Evolutionary conservation across 495 filamentous ascomycete species (phyloP).

Genomic region (Evernia prunastri): DNA sequence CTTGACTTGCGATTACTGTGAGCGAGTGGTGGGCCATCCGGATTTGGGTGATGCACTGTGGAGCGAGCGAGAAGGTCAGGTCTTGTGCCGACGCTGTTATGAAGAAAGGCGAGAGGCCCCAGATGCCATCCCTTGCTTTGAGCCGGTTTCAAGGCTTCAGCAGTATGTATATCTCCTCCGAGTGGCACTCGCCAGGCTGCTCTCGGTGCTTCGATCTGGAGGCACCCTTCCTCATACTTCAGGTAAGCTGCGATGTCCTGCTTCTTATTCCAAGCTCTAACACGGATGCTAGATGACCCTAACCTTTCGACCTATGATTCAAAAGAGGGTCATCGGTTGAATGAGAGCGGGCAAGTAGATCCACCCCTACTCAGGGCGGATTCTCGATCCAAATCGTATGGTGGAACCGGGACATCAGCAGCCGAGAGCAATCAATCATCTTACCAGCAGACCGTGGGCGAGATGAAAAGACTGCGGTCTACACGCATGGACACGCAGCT

Average conservation of each 20-base stretch:
- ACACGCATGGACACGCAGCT: constrained; percentile 90
- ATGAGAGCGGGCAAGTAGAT: constrained; percentile 36
- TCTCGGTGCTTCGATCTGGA: constrained; percentile 76
- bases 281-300: constrained; percentile 54
- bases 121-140: constrained; percentile 50
- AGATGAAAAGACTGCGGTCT: constrained; percentile 84
- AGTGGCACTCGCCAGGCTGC: constrained; percentile 83
- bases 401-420: constrained; percentile 57
- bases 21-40: constrained; percentile 56
- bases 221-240: constrained; percentile 71
- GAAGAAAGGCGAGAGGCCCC: constrained; percentile 36
- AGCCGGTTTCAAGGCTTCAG: constrained; percentile 69
- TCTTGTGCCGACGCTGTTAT: constrained; percentile 67
- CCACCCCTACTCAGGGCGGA: constrained; percentile 53
- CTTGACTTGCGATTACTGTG: constrained; percentile 68
- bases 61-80: constrained; percentile 54
- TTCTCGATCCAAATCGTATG: constrained; percentile 67
- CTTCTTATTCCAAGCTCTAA: neutral
- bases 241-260: constrained; percentile 39
- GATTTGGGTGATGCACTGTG: constrained; percentile 58
- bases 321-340: constrained; percentile 53
- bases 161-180: constrained; percentile 91
- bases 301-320: constrained; percentile 62
- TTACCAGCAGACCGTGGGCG: constrained; percentile 92
- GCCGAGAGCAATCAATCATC: constrained; percentile 55